phyloP scores from a whole-genome alignment of 2,329 filamentous ascomycete species.

The Xylariaceae sp. region DNA sequence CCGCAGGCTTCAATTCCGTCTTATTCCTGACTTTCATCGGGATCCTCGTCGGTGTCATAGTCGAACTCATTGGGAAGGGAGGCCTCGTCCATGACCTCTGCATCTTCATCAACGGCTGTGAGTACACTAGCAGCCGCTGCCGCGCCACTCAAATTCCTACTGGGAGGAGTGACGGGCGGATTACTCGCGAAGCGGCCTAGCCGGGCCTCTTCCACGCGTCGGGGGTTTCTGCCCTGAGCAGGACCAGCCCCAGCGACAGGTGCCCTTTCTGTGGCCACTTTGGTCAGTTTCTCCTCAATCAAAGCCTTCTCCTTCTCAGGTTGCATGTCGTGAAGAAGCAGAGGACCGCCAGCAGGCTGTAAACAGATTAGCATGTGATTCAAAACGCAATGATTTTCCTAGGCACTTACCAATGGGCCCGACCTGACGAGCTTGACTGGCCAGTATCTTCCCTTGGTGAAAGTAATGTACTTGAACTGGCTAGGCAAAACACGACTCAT shows the following conservation, averaged over 20 bases:
- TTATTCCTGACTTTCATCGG: conserved; percentile 45
- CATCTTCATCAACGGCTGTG: conserved; percentile 83
- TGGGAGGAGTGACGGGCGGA: conserved; percentile 21
- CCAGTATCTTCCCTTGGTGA: conserved; percentile 84
- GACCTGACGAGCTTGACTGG: conserved; percentile 60
- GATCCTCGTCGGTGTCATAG: conserved; percentile 58
- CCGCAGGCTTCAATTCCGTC: background rate
- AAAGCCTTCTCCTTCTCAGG: conserved; percentile 73
- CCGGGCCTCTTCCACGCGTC: conserved; percentile 33
- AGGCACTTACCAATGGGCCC: conserved; percentile 53
- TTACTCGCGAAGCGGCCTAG: conserved; percentile 28
- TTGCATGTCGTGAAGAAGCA: conserved; percentile 81
- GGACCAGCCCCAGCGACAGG: conserved; percentile 43
- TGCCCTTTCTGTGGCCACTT: conserved; percentile 59
- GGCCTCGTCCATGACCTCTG: conserved; percentile 68
- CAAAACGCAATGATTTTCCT: background rate
- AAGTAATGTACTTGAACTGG: conserved; percentile 93
- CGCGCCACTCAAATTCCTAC: conserved; percentile 44
- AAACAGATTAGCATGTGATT: conserved; percentile 37
- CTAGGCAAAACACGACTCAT: conserved; percentile 90
- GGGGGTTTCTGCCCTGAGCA: conserved; percentile 22
- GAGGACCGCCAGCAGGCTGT: conserved; percentile 86
- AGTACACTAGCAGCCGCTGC: conserved; percentile 73
- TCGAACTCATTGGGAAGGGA: conserved; percentile 67
- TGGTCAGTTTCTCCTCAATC: conserved; percentile 90